Base-by-base conservation (phyloP, 208 protist genomes). In the Leishmania tropica region DNA sequence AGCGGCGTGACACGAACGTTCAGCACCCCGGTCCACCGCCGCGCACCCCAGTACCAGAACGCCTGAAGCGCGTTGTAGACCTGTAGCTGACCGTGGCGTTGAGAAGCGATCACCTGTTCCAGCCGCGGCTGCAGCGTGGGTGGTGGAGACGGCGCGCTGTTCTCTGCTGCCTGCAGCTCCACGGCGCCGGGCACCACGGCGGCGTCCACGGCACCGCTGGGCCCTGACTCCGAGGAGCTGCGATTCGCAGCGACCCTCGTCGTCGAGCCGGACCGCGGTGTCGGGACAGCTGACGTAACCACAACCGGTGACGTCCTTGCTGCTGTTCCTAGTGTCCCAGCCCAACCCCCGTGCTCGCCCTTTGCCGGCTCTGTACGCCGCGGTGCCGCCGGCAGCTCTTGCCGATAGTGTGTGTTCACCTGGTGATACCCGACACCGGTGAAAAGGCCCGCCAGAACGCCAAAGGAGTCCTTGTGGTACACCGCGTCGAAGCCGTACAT, bases 401-500 rank as follows among this genome's bases (percentile, higher is more conserved):
- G 80, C 19, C 81, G 73, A 73, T 84, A 80, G 37, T 53, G 13
- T 4, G 73, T 60, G 60, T 85, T 81, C 7, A 73, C 70, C 28
- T 86, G 82, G 13, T 81, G 76, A 56, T 85, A 82, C 11, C 89
- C 89, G 17, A 87, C 73, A 19, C 70, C 83, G 3, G 89, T 85
- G 72, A 88, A 85, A 60, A 94, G 75, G 24, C 85, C 88, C 11
- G 67, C 83, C 77, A 88, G 80, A 35, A 92, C 78, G 48, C 83
- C 82, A 58, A 94, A 87, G 31, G 64, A 87, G 56, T 79, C 86
- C 65, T 87, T 85, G 31, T 78, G 74, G 81, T 89, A 86, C 24
- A 92, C 76, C 28, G 76, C 54, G 72, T 88, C 74, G 47, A 76
- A 77, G n/a, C 87, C 89, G 76, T 88, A 94, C 60, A 90, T 92